These are phyloP conservation scores for Pneumocystis jirovecii DNA, from an alignment of 1,139 yeast genomes.

Conservation along the genomic window DNA sequence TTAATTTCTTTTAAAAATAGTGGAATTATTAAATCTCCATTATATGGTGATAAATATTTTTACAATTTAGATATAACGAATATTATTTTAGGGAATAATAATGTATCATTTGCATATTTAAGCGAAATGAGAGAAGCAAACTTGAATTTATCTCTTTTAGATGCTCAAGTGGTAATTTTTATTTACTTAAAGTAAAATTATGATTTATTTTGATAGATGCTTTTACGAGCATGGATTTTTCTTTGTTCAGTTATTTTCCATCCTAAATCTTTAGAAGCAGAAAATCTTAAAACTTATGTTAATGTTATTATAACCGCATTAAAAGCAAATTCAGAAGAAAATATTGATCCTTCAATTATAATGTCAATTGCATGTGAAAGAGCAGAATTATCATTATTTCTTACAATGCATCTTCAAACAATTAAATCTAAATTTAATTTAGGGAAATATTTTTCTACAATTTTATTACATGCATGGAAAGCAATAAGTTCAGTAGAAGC, in stretches of 20 bases:
- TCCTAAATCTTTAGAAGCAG: neutral
- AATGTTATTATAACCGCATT: neutral
- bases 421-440: neutral
- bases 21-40: conserved; percentile 8
- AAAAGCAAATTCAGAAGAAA: neutral
- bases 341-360: neutral
- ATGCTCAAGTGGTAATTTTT: conserved; percentile 34
- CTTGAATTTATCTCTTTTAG: conserved; percentile 45
- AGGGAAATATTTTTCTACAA: neutral
- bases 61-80: conserved; percentile 56
- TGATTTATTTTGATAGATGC: neutral
- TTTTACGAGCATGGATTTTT: neutral
- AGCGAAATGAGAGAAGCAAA: conserved; percentile 46
- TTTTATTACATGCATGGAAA: neutral
- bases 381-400: neutral
- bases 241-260: neutral
- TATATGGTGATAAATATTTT: conserved; percentile 39
- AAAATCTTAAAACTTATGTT: neutral
- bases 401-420: neutral
- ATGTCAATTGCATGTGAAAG: neutral
- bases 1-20: neutral
- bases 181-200: neutral
- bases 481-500: neutral
- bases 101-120: conserved; percentile 40
- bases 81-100: conserved; percentile 34